A percentile compares a stretch with the other conserved stretches of the same genome.
phyloP scores from a whole-genome alignment of 2,329 filamentous ascomycete species.

The Stachybotrys elegans region DNA sequence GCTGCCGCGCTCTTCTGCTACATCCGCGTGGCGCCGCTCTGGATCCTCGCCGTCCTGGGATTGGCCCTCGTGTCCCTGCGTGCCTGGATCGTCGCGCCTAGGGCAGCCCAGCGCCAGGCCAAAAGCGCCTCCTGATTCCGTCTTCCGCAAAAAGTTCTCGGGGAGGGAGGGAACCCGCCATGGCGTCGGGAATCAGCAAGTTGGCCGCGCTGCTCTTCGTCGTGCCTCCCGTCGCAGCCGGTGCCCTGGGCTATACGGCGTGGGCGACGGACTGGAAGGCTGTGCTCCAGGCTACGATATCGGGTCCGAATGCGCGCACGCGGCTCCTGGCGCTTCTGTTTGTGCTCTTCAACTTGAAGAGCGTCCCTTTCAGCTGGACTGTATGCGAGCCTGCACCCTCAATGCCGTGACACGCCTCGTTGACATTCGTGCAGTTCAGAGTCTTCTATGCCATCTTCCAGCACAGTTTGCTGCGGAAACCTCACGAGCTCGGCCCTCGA shows the following conservation, averaged over 20 bases:
- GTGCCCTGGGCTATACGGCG: constrained; percentile 41
- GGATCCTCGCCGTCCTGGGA: constrained; percentile 31
- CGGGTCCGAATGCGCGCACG: constrained; percentile 48
- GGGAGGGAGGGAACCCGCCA: no score
- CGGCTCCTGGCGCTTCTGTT: constrained; percentile 51
- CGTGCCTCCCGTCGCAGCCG: constrained; percentile 34
- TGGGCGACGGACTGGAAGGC: constrained; percentile 37
- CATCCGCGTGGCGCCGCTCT: constrained; percentile 34
- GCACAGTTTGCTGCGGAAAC: constrained; percentile 47
- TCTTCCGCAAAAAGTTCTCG: no score
- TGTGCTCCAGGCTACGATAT: constrained; percentile 39
- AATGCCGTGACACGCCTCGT: neutral
- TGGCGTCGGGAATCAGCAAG: constrained; percentile 28
- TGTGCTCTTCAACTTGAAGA: constrained; percentile 65
- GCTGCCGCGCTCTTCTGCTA: constrained; percentile 33
- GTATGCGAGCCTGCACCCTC: constrained; percentile 38
- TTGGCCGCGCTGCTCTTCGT: constrained; percentile 25
- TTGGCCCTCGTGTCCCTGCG: neutral
- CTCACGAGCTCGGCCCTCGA: constrained; percentile 47
- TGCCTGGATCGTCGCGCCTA: neutral
- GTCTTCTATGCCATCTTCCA: constrained; percentile 52
- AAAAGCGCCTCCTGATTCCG: no score
- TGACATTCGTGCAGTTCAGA: constrained; percentile 39
- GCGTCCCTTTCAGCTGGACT: constrained; percentile 70
- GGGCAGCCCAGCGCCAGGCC: neutral